These are phyloP conservation scores for Cyberlindnera xishuangbannaensis DNA, from an alignment of 805 yeast species.

Conservation along the genomic window DNA sequence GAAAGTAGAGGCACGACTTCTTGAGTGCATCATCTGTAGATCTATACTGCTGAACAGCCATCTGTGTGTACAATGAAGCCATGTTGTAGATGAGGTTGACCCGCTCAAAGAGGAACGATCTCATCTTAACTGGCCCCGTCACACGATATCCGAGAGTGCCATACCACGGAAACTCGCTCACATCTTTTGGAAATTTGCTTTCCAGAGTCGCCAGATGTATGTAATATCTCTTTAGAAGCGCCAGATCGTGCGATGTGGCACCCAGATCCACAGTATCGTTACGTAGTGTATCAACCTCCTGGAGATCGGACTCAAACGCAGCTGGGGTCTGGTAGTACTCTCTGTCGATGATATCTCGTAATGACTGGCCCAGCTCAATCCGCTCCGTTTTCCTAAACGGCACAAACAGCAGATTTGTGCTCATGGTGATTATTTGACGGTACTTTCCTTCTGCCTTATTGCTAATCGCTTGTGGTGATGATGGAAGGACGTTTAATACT, in stretches of 20 bases:
- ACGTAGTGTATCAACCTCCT: slow-evolving; percentile 39
- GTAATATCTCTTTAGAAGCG: slow-evolving; percentile 40
- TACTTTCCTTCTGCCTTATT: too few species aligned
- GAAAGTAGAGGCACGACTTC: slow-evolving; percentile 58
- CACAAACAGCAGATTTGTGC: slow-evolving; percentile 39
- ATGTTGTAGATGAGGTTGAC: slow-evolving; percentile 62
- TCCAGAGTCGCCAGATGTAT: slow-evolving; percentile 37
- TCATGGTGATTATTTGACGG: slow-evolving; percentile 9
- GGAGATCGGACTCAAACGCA: slow-evolving; percentile 37
- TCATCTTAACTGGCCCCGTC: slow-evolving; percentile 38
- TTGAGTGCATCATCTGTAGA: slow-evolving; percentile 49
- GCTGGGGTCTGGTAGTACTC: slow-evolving; percentile 42
- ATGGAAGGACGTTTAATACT: neutral
- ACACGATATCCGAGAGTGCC: slow-evolving; percentile 57
- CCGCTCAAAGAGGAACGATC: slow-evolving; percentile 54
- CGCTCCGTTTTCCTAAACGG: slow-evolving; percentile 45
- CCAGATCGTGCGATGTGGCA: slow-evolving; percentile 32
- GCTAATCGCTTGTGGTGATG: neutral
- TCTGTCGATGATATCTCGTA: slow-evolving; percentile 39
- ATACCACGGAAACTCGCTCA: slow-evolving; percentile 64
- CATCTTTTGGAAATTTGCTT: slow-evolving; percentile 59
- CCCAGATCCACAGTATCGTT: slow-evolving; percentile 32
- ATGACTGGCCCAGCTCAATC: slow-evolving; percentile 34
- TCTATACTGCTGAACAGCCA: slow-evolving; percentile 44
- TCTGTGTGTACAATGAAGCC: slow-evolving; percentile 55